Base-by-base conservation (phyloP, 164 flowering plant species). In the Chloranthus sessilifolius region DNA sequence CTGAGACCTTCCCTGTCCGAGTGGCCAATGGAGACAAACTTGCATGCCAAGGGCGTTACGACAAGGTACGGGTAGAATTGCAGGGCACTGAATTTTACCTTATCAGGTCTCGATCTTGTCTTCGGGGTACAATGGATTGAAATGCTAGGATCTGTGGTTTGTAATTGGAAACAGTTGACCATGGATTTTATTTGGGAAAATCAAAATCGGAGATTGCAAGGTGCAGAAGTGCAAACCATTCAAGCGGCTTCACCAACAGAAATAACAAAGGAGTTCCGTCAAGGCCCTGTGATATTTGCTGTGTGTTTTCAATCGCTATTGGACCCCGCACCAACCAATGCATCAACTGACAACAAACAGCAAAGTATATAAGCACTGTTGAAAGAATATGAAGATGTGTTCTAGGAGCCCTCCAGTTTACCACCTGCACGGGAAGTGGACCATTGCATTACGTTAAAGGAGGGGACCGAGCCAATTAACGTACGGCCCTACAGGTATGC, bases 401-500 rank as follows among this genome's bases (percentile, higher is more conserved):
- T 48, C 23, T 3, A 19, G 9, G 52, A 48, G 17, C 25, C 52
- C 2, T 15, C 8, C 1, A 8, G n/a, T 4, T 30, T 48, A 11
- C 26, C 39, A 3, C 52, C 52, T 8, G 14, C 24, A 29, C 2
- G 52, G 19, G 27, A 48, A 19, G 6, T 30, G 7, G 52, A 48
- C n/a, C 62, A 58, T 16, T 15, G 12, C 19, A 58, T 58, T 34
- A 12, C 1, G 2, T 12, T 50, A 1, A 59, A 26, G 15, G 52
- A 44, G 12, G 25, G 20, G 0, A 33, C 24, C 19, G 28, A 17
- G 4, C 21, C 46, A 6, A 23, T 50, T 19, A 51, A 50, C 19
- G 51, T 52, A 2, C 15, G 30, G 15, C 63, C 52, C 7, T 59
- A 62, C 15, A n/a, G 53, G 4, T 56, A 63, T 20, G 27, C 58